Evolutionary conservation across 257 asterid genomes (phyloP), one percentile per base, ranked within the genome.

Genomic region (Haberlea rhodopensis): DNA sequence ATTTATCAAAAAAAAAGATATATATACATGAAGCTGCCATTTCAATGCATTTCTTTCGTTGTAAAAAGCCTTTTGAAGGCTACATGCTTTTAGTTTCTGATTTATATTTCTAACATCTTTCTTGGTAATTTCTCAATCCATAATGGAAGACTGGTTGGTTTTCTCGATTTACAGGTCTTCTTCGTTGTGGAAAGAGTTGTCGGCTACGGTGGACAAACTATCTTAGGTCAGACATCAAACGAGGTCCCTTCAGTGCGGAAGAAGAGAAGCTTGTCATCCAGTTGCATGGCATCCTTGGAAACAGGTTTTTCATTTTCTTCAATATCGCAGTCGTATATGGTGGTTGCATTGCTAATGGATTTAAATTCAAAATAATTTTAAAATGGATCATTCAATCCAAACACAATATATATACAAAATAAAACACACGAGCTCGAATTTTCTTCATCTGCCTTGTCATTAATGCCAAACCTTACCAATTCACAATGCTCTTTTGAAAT

Each of bases 121-220:
- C 16, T 37, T 37, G n/a, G 46, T 10, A 37, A 37, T 37, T 5
- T n/a, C 16, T 37, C 11, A 0, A 10, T n/a, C 11, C n/a, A 10
- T 10, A 37, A 2, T 0, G 46, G n/a, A 3, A 10, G 46, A 11
- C 1, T 37, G 46, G 46, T 37, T 37, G 10, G 46, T 26, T 16
- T 60, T 65, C 27, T 7, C 18, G 13, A 7, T 53, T 28, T 43
- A 0, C 72, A 91, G 98, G 98, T 3, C 96, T 91, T 72, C 89
- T 85, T 63, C 91, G 98, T 0, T 91, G 98, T 60, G 98, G 98
- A 65, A 91, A 91, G 86, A 91, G 98, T 76, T 91, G 98, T 52
- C 71, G 98, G 5, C 80, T 91, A 4, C 76, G 98, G 27, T 91
- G 98, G 96, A 81, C 95, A 8, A 91, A 91, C 81, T 91, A 91